Base-by-base conservation (phyloP, 2,329 filamentous ascomycete genomes). In the Pyrenophora graminea region DNA sequence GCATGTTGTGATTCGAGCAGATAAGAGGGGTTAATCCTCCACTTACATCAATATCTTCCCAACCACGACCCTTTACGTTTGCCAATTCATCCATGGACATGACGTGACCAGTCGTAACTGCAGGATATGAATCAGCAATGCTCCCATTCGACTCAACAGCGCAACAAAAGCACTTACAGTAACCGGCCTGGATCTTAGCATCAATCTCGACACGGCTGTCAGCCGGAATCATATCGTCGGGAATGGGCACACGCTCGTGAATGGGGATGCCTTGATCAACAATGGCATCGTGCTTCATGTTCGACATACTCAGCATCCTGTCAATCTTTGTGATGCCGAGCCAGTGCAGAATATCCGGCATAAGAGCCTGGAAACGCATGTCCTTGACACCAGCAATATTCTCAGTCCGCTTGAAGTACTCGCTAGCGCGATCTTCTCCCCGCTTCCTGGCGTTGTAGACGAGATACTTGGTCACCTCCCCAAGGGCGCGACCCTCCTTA, bases 181-280 rank as follows among this genome's bases (percentile, higher is more conserved):
- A 87, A 18, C 85, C 94, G 54, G 93, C 91, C 64, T 93, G 94
- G 70, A 97, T 97, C 80, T 97, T 97, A 52, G 94, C 94, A 74
- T 97, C 94, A 68, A 97, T 99, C 75, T 99, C 94, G n/a, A 97
- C 94, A 61, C 93, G 82, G 45, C 91, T 96, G 75, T 97, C 94
- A 57, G 87, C 90, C 10, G 94, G 94, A 64, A 97, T 97, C 83
- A 94, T 86, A 27, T 94, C 89, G 60, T 96, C 91, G 3, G 93
- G 94, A 58, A 97, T 90, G 54, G 95, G 91, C 40, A 97, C 86
- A 54, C 92, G 84, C 77, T 97, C 91, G 66, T 88, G 82, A 63
- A 97, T 97, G 25, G 91, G 90, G 62, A 92, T 92, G 49, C 89
- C 89, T 78, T 92, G 89, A 51, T 85, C 83, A 45, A 94, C 90